Percentiles rank a stretch among this genome's conserved stretches.
Evolutionary conservation across 108 stramenopile species (phyloP).

Genomic region (Nitzschia sp.): DNA sequence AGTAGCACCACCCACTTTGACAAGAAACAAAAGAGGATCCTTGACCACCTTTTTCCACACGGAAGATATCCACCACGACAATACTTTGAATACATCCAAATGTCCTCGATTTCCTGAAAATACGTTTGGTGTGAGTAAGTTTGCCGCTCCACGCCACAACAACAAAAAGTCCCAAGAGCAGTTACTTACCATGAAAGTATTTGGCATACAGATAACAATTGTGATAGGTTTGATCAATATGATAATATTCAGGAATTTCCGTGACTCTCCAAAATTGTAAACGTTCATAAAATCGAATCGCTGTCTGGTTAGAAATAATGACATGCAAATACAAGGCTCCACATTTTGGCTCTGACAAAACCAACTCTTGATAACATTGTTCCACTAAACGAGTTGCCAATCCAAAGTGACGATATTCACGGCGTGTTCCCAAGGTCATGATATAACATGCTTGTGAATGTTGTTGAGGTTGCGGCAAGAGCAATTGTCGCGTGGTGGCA

Average conservation of each 20-base stretch:
- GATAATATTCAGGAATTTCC: constrained; percentile 78
- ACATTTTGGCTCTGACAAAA: constrained; percentile 45
- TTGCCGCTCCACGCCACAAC: too few relatives aligned
- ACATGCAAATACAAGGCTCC: constrained; percentile 84
- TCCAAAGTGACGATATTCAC: constrained; percentile 61
- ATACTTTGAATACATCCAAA: not conserved
- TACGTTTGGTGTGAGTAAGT: not conserved
- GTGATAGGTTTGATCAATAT: constrained; percentile 62
- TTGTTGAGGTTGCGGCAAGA: constrained; percentile 41
- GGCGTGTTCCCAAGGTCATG: constrained; percentile 78
- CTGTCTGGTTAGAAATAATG: constrained; percentile 67
- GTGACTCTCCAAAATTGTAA: constrained; percentile 71
- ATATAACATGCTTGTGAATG: constrained; percentile 74
- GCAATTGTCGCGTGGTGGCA: constrained; percentile 37
- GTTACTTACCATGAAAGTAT: constrained; percentile 68
- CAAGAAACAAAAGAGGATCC: not conserved
- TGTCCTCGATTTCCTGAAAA: constrained; percentile 30
- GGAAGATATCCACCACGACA: constrained; percentile 20
- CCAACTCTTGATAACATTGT: constrained; percentile 49
- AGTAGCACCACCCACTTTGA: not conserved
- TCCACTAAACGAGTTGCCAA: constrained; percentile 69
- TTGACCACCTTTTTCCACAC: constrained; percentile 18
- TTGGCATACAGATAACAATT: constrained; percentile 82
- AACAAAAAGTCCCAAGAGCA: not conserved
- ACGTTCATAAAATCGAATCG: constrained; percentile 84